Evolutionary conservation across 257 asterid genomes (phyloP), one percentile per base, ranked within the genome.

Genomic region (Nicotiana tomentosiformis): DNA sequence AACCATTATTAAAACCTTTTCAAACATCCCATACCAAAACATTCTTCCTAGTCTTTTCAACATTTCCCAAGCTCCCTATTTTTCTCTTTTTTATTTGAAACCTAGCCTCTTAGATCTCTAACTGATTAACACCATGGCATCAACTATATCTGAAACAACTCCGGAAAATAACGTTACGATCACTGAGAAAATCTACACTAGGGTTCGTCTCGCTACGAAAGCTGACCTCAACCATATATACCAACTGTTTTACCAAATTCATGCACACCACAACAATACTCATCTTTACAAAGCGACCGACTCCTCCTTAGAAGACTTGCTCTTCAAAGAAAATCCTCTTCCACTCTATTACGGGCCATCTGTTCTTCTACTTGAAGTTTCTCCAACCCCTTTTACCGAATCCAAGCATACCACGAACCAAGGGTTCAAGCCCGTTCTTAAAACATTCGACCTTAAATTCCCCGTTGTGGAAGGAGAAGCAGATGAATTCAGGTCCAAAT

Each of bases 401-500:
- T 14, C 70, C 23, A 66, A 32, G 2, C 7, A 6, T 10, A 9
- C 5, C 10, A 66, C 14, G 2, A 57, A 80, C 2, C 8, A n/a
- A 66, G 82, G 43, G 1, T 78, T 78, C 82, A 66, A 60, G 74
- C 82, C 82, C 8, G 33, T 79, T 10, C 23, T 61, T 66, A 79
- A 23, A 49, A 23, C 60, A 4, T 79, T 60, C 5, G 74, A 79
- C 60, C 74, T 79, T 49, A 79, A 79, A 61, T 65, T 32, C 15
- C 60, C 82, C 1, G 82, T 79, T 0, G n/a, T 11, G 0, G 82
- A 79, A 43, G 67, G 7, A 20, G 56, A 79, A 1, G 30, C 18
- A 5, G 74, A 5, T 5, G 77, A 57, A 4, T 79, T 79, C 74
- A 1, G 39, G 5, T 79, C 82, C 23, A 60, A 61, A 26, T 65